Evolutionary conservation across 129 eudicot species (phyloP).

Genomic region (Flaveria linearis): DNA sequence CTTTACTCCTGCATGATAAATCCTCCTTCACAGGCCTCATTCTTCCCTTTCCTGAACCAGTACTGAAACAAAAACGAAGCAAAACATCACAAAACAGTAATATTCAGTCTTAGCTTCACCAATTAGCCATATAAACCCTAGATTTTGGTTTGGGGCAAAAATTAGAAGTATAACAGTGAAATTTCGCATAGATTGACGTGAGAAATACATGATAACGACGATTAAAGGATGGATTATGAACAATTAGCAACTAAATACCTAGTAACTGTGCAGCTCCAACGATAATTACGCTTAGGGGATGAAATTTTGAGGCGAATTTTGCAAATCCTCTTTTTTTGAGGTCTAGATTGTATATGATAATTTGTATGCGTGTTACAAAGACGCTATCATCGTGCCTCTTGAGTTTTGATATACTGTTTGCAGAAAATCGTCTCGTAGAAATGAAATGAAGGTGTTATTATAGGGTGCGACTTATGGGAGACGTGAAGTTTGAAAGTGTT

Average conservation of each 20-base stretch:
- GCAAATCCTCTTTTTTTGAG: not conserved
- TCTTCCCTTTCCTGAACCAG: constrained; percentile 11
- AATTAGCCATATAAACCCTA: constrained; percentile 29
- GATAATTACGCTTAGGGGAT: constrained; percentile 10
- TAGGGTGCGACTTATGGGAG: constrained; percentile 5
- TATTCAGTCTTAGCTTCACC: not conserved
- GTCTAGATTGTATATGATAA: constrained; percentile 4
- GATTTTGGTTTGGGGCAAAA: not conserved
- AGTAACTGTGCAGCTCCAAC: constrained; percentile 1
- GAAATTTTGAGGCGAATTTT: not conserved
- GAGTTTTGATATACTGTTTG: not conserved
- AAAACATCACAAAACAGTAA: constrained; percentile 20
- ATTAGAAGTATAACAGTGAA: not conserved
- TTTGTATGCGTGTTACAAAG: not conserved
- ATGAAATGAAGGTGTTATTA: constrained; percentile 4
- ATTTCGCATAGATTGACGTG: not conserved
- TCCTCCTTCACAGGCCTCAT: constrained; percentile 37
- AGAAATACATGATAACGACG: not conserved
- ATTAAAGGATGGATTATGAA: not conserved
- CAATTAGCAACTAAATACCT: constrained; percentile 20
- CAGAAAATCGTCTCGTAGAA: not conserved
- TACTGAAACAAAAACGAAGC: constrained; percentile 18
- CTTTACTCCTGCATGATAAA: constrained; percentile 1
- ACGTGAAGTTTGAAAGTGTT: constrained; percentile 3
- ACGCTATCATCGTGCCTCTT: not conserved